Evolutionary conservation across 2,329 filamentous ascomycete genomes (phyloP).

Genomic region (Ceratocystiopsis brevicomis): DNA sequence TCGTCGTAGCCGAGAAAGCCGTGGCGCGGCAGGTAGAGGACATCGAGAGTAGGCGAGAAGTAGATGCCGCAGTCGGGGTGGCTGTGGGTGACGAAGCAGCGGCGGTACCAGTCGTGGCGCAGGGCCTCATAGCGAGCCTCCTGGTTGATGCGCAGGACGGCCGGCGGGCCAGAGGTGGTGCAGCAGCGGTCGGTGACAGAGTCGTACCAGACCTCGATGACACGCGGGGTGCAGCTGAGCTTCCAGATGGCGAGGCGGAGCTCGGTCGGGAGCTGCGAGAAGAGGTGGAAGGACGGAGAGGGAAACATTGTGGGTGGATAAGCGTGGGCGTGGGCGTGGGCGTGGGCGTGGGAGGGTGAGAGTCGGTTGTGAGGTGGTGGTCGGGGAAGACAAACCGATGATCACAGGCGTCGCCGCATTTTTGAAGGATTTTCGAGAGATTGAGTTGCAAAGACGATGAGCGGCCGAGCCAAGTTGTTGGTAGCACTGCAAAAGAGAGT

Average conservation of each 20-base stretch:
- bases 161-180: slow-evolving; percentile 19
- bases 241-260: slow-evolving; percentile 23
- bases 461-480: too few species aligned
- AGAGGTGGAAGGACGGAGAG: slow-evolving; percentile 13
- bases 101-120: slow-evolving; percentile 16
- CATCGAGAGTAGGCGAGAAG: slow-evolving; percentile 20
- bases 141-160: slow-evolving; percentile 21
- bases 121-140: slow-evolving; percentile 25
- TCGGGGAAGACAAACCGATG: too few species aligned
- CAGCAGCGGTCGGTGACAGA: slow-evolving; percentile 18
- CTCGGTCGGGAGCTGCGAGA: slow-evolving; percentile 20
- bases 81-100: slow-evolving; percentile 17
- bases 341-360: too few species aligned
- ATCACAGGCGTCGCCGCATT: too few species aligned
- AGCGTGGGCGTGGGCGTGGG: background rate
- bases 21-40: slow-evolving; percentile 21
- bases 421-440: too few species aligned
- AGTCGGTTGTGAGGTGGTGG: too few species aligned
- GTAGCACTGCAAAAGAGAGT: too few species aligned
- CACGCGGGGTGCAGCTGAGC: slow-evolving; percentile 17
- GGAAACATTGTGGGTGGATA: background rate
- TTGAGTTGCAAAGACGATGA: too few species aligned
- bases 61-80: slow-evolving; percentile 16
- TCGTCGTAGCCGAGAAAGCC: slow-evolving; percentile 22
- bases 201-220: slow-evolving; percentile 23